Base-by-base conservation (phyloP, 2,329 filamentous ascomycete genomes). In the Fusarium dimerum region DNA sequence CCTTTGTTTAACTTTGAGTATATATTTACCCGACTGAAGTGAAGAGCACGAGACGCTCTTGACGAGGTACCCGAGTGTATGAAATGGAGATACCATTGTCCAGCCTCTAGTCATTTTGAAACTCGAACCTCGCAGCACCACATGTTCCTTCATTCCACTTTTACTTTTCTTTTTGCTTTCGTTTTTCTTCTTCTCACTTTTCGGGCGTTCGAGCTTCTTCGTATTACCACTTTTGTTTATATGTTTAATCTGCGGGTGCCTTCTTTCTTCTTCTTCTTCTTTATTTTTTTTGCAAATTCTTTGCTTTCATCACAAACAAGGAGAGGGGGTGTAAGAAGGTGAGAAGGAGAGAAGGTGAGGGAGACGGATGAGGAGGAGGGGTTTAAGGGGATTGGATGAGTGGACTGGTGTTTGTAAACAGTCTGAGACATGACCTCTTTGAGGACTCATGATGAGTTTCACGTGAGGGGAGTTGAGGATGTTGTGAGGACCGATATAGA, bases 1-100 rank as follows among this genome's bases (percentile, higher is more conserved):
- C 64, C 55, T 64, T 66, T 65, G 61, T 65, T 60, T 10, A 40
- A 55, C 47, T 48, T 61, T 40, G 61, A 57, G 57, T 57, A 59
- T 50, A 30, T 40, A 47, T 59, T 60, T 43, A 60, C 39, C 45
- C 42, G 36, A 55, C 30, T 45, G 46, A 52, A 53, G 42, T 44
- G 57, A 54, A 60, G 16, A 45, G 20, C 56, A 20, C 51, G 39
- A 30, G 46, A 3, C 9, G 13, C 11, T 36, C 32, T 15, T 36
- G 32, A 36, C 11, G 11, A 36, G 32, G 32, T 9, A 12, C 3
- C 11, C 10, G 4, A 36, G 32, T 15, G 13, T 10, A 36, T 36
- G 32, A 11, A 10, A 36, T 9, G 10, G 9, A 36, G 5, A 36
- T 10, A 15, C 9, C 32, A 10, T 36, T 36, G 32, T 9, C 32